Evolutionary conservation across 805 yeast species (phyloP).

Genomic region (Saccharomycopsis amapae): DNA sequence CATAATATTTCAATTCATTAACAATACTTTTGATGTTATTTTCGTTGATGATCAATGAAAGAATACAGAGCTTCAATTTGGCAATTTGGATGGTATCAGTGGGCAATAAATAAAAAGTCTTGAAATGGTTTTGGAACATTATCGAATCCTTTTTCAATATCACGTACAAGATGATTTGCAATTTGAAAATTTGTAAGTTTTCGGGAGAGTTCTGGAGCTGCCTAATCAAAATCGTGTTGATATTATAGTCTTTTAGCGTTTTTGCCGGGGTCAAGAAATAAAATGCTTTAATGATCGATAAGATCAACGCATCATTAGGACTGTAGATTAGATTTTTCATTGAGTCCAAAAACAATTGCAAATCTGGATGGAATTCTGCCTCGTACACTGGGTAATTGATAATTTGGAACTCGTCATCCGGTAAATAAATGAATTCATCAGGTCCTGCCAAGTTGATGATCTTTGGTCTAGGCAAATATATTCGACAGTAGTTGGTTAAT

Average conservation of each 20-base stretch:
- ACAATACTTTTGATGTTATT: conserved; percentile 45
- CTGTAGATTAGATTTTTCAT: conserved; percentile 42
- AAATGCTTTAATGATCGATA: conserved; percentile 53
- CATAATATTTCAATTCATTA: conserved; percentile 58
- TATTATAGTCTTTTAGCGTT: conserved; percentile 39
- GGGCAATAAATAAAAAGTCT: conserved; percentile 50
- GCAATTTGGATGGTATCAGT: conserved; percentile 41
- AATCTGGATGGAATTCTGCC: conserved; percentile 46
- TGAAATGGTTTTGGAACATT: conserved; percentile 18
- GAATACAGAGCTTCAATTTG: conserved; percentile 49
- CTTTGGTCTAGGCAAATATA: conserved; percentile 50
- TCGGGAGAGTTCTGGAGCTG: conserved; percentile 28
- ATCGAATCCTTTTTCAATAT: conserved; percentile 17
- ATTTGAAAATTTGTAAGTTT: conserved; percentile 5
- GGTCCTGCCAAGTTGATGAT: conserved; percentile 30
- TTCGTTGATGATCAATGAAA: conserved; percentile 51
- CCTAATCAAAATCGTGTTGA: conserved; percentile 46
- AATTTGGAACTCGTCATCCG: conserved; percentile 34
- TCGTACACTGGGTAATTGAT: conserved; percentile 36
- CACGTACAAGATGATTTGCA: conserved; percentile 15
- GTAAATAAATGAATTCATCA: conserved; percentile 31
- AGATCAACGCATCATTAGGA: conserved; percentile 50
- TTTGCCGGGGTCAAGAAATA: conserved; percentile 52
- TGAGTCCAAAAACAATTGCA: conserved; percentile 44
- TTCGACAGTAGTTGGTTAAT: conserved; percentile 58